A percentile compares a stretch with the other conserved stretches of the same genome.
Evolutionary conservation across 371 early-diverging fungal species (phyloP).

Genomic region (Saksenaea oblongispora): DNA sequence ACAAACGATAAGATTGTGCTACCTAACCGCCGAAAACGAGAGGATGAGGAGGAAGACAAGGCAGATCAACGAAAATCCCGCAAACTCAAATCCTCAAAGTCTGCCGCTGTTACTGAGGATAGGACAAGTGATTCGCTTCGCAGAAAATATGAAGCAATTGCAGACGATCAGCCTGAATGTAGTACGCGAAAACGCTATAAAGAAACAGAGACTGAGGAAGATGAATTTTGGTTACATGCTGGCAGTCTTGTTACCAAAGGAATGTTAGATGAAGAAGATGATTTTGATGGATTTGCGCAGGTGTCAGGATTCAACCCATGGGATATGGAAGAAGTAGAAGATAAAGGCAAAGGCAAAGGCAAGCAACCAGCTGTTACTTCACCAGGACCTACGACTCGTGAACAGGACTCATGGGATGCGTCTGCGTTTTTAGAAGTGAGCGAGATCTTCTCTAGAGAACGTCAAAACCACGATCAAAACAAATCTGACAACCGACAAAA

Average conservation of each 20-base stretch:
- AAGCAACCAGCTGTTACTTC: neutral
- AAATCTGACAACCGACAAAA: neutral
- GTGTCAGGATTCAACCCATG: neutral
- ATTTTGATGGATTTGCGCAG: neutral
- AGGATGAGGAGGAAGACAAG: too few species aligned
- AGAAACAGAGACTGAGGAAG: neutral
- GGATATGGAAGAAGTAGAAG: neutral
- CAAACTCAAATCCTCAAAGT: neutral
- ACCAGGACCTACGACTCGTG: neutral
- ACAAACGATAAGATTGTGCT: too few species aligned
- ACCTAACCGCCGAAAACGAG: too few species aligned
- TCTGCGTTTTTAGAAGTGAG: neutral
- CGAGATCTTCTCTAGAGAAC: neutral
- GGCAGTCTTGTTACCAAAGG: neutral
- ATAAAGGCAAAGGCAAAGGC: neutral
- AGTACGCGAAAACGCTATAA: neutral
- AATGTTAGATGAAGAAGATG: neutral
- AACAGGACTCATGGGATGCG: neutral
- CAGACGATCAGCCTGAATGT: neutral
- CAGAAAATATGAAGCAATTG: neutral
- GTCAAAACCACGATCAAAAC: too few species aligned
- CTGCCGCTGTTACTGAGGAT: neutral
- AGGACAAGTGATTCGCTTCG: neutral
- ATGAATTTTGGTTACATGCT: neutral
- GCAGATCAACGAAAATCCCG: neutral